Evolutionary conservation across 139 green algal genomes (phyloP), one percentile per base, ranked within the genome.

Genomic region (Chlamydomonas incerta): DNA sequence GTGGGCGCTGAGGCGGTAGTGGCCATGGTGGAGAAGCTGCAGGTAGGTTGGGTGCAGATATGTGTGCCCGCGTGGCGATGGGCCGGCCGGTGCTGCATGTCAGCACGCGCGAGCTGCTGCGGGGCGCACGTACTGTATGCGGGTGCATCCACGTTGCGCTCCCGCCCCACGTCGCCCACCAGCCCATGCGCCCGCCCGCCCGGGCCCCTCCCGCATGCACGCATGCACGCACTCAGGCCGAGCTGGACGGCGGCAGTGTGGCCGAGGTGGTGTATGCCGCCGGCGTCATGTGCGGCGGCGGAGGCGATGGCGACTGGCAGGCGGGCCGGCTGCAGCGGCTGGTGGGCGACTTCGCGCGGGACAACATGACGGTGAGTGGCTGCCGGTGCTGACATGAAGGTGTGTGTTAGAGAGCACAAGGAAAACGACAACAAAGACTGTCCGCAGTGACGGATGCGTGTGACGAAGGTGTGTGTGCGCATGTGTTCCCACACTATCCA

Each of bases 11-110:
- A 73, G 28, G 41, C 65, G 47, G 37, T 85, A 18, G 66, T 29
- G 47, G 47, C 66, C 0, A 85, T 75, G 79, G 33, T 84, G n/a
- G 63, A 84, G 65, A 50, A 52, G 31, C 77, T 83, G 76, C 76
- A 73, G 76, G 76, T 83, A 23, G 41, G 37, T 67, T 58, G 52
- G 52, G 55, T 62, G 55, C 55, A 4, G 11, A 10, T 50, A 13
- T 50, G 41, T 50, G 41, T 50, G n/a, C n/a, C n/a, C n/a, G n/a
- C n/a, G n/a, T n/a, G n/a, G n/a, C n/a, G n/a, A n/a, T n/a, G 52
- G 52, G 13, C 11, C 52, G 52, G 52, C 15, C 15, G 13, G 15
- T 58, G 57, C 17, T 14, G 57, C 57, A 21, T 26, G 17, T 14
- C 15, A 18, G 20, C 14, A 65, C 20, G 20, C 57, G 3, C 15